phyloP scores from a whole-genome alignment of 2,329 filamentous ascomycete species.

The Coniosporium tulheliwenetii region DNA sequence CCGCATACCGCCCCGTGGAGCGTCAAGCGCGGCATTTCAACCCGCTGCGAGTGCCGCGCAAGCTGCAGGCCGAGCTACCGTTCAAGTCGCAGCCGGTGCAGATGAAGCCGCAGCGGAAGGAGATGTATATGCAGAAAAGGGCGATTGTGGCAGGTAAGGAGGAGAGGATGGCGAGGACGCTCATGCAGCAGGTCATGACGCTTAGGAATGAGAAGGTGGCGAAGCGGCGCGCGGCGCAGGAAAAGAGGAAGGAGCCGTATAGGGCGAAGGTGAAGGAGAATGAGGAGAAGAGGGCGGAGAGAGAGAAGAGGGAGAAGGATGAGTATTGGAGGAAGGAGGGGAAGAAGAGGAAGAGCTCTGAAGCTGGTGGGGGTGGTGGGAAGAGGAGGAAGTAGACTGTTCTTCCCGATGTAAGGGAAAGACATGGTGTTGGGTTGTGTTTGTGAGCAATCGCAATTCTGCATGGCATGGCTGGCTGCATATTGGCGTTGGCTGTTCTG shows the following conservation, averaged over 20 bases:
- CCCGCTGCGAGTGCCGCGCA: slow-evolving; percentile 57
- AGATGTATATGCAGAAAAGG: slow-evolving; percentile 89
- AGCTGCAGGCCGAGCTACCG: slow-evolving; percentile 68
- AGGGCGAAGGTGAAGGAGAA: slow-evolving; percentile 68
- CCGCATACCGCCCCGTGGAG: slow-evolving; percentile 57
- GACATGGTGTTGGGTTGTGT: neutral
- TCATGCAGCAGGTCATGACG: slow-evolving; percentile 88
- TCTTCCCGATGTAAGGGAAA: slow-evolving; percentile 1
- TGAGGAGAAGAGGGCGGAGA: slow-evolving; percentile 67
- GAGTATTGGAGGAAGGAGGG: slow-evolving; percentile 90
- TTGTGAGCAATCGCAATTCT: neutral
- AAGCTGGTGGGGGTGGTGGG: slow-evolving; percentile 34
- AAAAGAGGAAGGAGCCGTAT: slow-evolving; percentile 68
- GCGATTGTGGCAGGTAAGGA: slow-evolving; percentile 71
- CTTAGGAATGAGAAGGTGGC: slow-evolving; percentile 80
- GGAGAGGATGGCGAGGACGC: slow-evolving; percentile 72
- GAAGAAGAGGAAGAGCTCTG: slow-evolving; percentile 51
- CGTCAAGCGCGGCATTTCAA: slow-evolving; percentile 35
- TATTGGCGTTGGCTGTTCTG: neutral
- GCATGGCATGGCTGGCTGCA: neutral
- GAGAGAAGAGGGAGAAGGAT: slow-evolving; percentile 82
- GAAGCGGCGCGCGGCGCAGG: slow-evolving; percentile 72
- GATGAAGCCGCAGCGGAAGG: slow-evolving; percentile 62
- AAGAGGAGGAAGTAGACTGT: slow-evolving; percentile 21
- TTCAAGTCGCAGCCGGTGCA: slow-evolving; percentile 82